A percentile compares a stretch with the other conserved stretches of the same genome.
Conservation (phyloP, 2,329 filamentous ascomycete species). For the Furcasterigmium furcatum region DNA sequence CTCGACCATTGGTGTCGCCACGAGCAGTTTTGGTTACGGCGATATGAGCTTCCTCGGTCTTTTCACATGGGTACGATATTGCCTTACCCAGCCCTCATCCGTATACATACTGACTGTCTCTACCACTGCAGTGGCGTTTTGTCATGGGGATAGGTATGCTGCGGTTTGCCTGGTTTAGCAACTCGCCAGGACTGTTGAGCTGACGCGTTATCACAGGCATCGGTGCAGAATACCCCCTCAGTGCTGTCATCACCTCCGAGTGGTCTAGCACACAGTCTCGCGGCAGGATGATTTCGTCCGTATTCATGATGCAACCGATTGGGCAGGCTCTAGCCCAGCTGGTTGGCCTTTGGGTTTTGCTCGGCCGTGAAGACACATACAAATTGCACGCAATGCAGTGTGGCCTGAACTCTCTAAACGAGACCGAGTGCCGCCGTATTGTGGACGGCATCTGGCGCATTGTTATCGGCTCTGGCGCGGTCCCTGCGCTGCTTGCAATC, state of each 20-base stretch:
- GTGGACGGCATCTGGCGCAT: conserved; percentile 65
- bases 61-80: conserved; percentile 39
- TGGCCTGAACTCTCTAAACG: conserved; percentile 40
- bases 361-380: conserved; percentile 39
- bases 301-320: conserved; percentile 68
- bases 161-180: no score
- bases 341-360: conserved; percentile 51
- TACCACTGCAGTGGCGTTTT: conserved; percentile 39
- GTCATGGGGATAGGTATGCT: conserved; percentile 48
- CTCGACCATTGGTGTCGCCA: conserved; percentile 54
- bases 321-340: conserved; percentile 64
- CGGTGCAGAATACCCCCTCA: conserved; percentile 66
- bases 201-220: no score
- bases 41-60: conserved; percentile 47
- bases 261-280: conserved; percentile 61
- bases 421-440: conserved; percentile 38
- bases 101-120: background rate
- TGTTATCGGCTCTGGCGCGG: conserved; percentile 61
- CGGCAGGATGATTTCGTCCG: conserved; percentile 63
- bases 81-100: background rate
- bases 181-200: no score
- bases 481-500: conserved; percentile 61
- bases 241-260: conserved; percentile 66
- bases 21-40: conserved; percentile 44
- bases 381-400: conserved; percentile 42